A percentile compares a stretch with the other conserved stretches of the same genome.
Evolutionary conservation across 208 protist genomes (phyloP).

Genomic region (Novymonas esmeraldas): DNA sequence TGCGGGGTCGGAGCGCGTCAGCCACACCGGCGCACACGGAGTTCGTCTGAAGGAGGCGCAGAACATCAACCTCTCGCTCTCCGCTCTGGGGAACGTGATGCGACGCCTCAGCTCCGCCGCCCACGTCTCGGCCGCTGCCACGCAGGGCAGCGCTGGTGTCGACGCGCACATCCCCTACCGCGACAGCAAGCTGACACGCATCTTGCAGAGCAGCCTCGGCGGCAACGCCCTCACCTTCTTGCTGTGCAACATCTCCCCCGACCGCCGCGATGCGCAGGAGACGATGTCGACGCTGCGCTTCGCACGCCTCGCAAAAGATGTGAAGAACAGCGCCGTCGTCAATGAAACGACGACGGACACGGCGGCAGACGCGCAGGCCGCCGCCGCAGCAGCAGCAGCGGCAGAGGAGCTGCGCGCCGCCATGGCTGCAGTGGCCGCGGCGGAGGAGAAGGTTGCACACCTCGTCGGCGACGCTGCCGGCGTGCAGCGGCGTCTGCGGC

Average conservation of each 20-base stretch:
- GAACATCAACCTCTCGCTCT: slow-evolving; percentile 93
- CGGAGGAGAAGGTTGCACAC: slow-evolving; percentile 14
- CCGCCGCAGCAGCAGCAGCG: not conserved
- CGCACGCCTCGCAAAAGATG: slow-evolving; percentile 43
- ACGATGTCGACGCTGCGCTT: slow-evolving; percentile 87
- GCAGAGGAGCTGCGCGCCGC: slow-evolving; percentile 2
- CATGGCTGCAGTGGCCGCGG: slow-evolving; percentile 2
- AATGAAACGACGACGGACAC: slow-evolving; percentile 15
- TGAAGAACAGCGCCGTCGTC: slow-evolving; percentile 36
- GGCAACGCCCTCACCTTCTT: slow-evolving; percentile 77
- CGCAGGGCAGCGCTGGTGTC: not conserved
- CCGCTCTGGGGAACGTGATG: slow-evolving; percentile 91
- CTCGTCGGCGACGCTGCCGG: slow-evolving; percentile 10
- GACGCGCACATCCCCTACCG: slow-evolving; percentile 82
- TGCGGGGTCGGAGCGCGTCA: slow-evolving; percentile 91
- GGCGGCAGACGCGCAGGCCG: not conserved
- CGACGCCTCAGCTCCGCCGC: slow-evolving; percentile 38
- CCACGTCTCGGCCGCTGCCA: not conserved
- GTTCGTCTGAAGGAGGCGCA: slow-evolving; percentile 79
- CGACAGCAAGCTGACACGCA: slow-evolving; percentile 89
- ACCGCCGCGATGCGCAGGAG: slow-evolving; percentile 52
- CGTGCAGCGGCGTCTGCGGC: slow-evolving; percentile 23
- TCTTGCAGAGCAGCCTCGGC: slow-evolving; percentile 86
- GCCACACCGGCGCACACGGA: slow-evolving; percentile 75
- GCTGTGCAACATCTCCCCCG: slow-evolving; percentile 82